These are phyloP conservation scores for Phytopythium kandeliae DNA, from an alignment of 352 stramenopile genomes.

Conservation along the genomic window DNA sequence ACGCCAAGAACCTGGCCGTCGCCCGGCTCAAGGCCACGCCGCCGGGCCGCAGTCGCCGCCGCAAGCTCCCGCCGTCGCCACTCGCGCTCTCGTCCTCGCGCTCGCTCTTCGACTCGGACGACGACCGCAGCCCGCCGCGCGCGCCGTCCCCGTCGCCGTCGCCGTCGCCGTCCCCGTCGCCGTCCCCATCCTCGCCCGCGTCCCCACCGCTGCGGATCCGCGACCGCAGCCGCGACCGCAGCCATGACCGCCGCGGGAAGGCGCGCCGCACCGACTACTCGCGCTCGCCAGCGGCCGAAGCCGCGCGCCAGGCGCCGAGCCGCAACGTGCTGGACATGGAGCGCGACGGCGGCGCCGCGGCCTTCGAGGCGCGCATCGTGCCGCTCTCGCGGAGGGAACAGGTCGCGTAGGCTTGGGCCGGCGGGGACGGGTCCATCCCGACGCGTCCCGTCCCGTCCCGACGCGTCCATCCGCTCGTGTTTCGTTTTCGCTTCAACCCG, in stretches of 20 bases:
- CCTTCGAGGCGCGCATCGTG: neutral
- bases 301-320: neutral
- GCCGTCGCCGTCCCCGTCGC: too few relatives aligned
- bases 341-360: neutral
- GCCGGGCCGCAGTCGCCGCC: neutral
- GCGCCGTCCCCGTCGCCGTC: neutral
- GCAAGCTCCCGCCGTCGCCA: neutral
- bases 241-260: neutral
- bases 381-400: neutral
- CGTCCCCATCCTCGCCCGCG: too few relatives aligned
- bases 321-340: neutral
- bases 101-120: neutral
- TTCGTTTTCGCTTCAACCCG: too few relatives aligned
- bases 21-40: neutral
- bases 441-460: too few relatives aligned
- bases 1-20: neutral
- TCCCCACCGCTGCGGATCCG: too few relatives aligned
- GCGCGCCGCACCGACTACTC: neutral
- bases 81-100: neutral
- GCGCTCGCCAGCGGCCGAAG: neutral
- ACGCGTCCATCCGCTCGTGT: too few relatives aligned
- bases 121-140: neutral
- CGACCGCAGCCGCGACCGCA: too few relatives aligned
- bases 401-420: neutral
- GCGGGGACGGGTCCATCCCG: too few relatives aligned